These are phyloP conservation scores for Lactifluus hygrophoroides DNA, from an alignment of 768 basidiomycete species.

Conservation along the genomic window DNA sequence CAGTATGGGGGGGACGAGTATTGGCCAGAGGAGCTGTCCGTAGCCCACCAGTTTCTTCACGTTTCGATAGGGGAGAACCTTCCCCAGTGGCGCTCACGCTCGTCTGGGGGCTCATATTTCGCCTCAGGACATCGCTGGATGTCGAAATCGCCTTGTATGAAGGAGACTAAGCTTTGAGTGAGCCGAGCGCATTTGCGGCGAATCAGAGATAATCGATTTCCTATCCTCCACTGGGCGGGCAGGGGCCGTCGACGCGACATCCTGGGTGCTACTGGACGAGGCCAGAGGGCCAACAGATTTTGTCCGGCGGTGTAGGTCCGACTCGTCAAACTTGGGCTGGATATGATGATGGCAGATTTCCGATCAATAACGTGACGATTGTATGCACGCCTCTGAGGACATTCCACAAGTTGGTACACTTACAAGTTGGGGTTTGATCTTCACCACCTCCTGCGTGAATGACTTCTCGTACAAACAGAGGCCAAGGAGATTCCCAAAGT, in stretches of 20 bases:
- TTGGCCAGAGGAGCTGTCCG: not conserved
- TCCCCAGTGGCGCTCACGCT: not conserved
- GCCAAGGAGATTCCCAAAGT: conserved; percentile 90
- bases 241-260: not conserved
- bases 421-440: conserved; percentile 80
- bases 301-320: conserved; percentile 56
- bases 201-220: not conserved
- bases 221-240: conserved; percentile 3
- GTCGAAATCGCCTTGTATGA: not conserved
- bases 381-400: conserved; percentile 4
- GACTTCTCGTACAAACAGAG: conserved; percentile 97
- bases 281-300: conserved; percentile 29
- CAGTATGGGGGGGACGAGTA: not conserved
- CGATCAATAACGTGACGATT: not conserved
- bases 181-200: not conserved
- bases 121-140: not conserved
- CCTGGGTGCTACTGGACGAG: not conserved
- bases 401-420: conserved; percentile 26
- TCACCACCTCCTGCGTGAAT: conserved; percentile 75
- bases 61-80: not conserved
- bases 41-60: not conserved
- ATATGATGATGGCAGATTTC: not conserved
- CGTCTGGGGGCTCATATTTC: not conserved
- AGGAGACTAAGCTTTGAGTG: conserved; percentile 2
- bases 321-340: conserved; percentile 60